phyloP scores from a whole-genome alignment of 306 rosid species.

The Lathyrus tuberosus region DNA sequence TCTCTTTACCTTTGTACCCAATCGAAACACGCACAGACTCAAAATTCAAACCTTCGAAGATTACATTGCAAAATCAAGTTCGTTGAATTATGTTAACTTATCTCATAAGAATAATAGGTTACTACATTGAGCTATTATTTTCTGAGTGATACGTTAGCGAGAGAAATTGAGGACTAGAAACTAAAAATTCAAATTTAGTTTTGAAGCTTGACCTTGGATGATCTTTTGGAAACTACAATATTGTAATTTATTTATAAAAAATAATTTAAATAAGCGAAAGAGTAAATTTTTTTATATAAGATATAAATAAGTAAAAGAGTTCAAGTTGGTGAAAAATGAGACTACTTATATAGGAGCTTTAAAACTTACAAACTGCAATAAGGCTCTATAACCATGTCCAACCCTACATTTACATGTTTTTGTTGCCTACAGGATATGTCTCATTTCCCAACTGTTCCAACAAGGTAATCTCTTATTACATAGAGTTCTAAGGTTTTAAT shows the following conservation, averaged over 20 bases:
- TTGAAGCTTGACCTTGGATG: constrained; percentile 72
- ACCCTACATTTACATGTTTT: constrained; percentile 78
- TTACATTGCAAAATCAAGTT: too few relatives aligned
- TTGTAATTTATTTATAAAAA: constrained; percentile 75
- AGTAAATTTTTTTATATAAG: constrained; percentile 68
- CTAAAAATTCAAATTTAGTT: constrained; percentile 36
- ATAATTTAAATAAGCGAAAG: constrained; percentile 71
- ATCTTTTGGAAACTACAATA: constrained; percentile 76
- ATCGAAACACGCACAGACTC: too few relatives aligned
- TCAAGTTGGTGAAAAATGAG: constrained; percentile 13
- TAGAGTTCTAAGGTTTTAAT: constrained; percentile 78
- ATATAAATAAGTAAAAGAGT: not conserved
- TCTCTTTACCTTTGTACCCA: too few relatives aligned
- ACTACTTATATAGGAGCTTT: constrained; percentile 28
- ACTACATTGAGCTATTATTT: too few relatives aligned
- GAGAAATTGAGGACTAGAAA: too few relatives aligned
- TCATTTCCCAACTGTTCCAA: constrained; percentile 75
- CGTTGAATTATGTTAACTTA: too few relatives aligned
- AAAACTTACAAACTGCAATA: constrained; percentile 80
- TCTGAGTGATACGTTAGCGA: too few relatives aligned
- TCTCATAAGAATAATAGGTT: too few relatives aligned
- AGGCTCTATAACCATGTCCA: constrained; percentile 92
- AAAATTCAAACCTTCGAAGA: too few relatives aligned
- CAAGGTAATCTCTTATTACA: constrained; percentile 75
- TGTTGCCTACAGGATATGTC: constrained; percentile 83